A percentile compares a stretch with the other conserved stretches of the same genome.
Evolutionary conservation across 1,139 yeast genomes (phyloP).

Genomic region (Candida glucosophila): DNA sequence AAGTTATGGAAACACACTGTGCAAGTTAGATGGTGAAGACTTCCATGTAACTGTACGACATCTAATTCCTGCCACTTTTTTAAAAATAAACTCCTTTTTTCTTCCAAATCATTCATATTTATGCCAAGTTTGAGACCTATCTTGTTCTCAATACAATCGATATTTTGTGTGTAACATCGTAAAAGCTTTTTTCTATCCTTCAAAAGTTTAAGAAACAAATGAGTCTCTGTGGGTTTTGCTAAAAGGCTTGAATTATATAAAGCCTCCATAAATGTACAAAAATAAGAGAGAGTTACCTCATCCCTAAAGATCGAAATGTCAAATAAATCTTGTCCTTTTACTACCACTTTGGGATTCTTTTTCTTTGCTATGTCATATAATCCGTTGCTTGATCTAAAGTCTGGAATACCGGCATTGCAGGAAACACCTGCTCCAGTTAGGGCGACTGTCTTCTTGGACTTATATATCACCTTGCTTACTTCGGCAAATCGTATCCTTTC

Average conservation of each 20-base stretch:
- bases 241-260: constrained; percentile 51
- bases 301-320: constrained; percentile 76
- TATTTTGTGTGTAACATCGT: constrained; percentile 80
- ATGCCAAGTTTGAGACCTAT: constrained; percentile 39
- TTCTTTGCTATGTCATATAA: constrained; percentile 66
- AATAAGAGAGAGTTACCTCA: constrained; percentile 51
- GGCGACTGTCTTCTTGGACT: constrained; percentile 45
- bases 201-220: constrained; percentile 60
- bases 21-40: constrained; percentile 66
- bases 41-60: constrained; percentile 88
- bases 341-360: constrained; percentile 51
- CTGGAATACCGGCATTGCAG: constrained; percentile 95
- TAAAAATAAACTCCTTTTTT: constrained; percentile 17
- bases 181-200: constrained; percentile 61
- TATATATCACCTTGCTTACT: constrained; percentile 32
- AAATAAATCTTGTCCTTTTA: constrained; percentile 83
- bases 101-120: constrained; percentile 20
- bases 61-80: constrained; percentile 55
- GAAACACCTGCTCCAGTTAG: constrained; percentile 95
- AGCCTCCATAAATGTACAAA: constrained; percentile 76
- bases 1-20: constrained; percentile 54
- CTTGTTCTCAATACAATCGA: constrained; percentile 38
- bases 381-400: constrained; percentile 80
- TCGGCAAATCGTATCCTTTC: constrained; percentile 21
- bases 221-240: constrained; percentile 82